Evolutionary conservation across 2,329 filamentous ascomycete species (phyloP), one percentile per base, ranked within the genome.

Genomic region (Alternaria rosae): DNA sequence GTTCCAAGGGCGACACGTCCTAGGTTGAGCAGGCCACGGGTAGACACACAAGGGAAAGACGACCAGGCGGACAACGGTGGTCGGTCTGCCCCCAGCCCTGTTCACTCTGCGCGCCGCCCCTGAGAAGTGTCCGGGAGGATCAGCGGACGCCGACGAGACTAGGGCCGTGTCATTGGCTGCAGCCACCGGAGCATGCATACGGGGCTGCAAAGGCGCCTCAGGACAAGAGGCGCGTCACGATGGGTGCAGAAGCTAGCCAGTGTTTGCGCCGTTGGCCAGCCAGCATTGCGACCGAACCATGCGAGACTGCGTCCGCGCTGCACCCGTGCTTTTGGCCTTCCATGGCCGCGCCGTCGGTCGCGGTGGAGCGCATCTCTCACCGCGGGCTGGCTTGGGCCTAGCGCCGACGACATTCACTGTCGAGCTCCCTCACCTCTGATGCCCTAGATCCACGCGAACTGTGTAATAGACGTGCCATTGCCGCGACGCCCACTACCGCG

Each of bases 351-450:
- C 43, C 38, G 52, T 44, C 41, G 23, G 6, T 28, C 17, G 28
- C 47, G 28, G 47, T 51, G 47, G 47, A 35, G 47, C 47, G 15
- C 20, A 52, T 61, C 61, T 35, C 66, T 66, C 65, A 70, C 67
- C 67, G 67, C 67, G 54, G 7, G 25, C 66, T 30, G 23, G 15
- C 60, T 68, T 20, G 13, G 64, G 67, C 35, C 56, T 68, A 70
- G 67, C 56, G 44, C 26, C 47, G 23, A 25, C 50, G 43, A 47
- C 62, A 50, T 51, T 28, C 20, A 51, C 28, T 23, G 47, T 51
- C 47, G 50, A 43, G n/a, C 43, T 55, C 23, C 30, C 17, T 38
- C 38, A 32, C 50, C 28, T 21, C 35, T 38, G 35, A 32, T 21
- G 47, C 26, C 51, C 52, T 21, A 23, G 45, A 17, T 32, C 15